phyloP scores from a whole-genome alignment of 352 stramenopile genomes.

The Phytopythium boreale region DNA sequence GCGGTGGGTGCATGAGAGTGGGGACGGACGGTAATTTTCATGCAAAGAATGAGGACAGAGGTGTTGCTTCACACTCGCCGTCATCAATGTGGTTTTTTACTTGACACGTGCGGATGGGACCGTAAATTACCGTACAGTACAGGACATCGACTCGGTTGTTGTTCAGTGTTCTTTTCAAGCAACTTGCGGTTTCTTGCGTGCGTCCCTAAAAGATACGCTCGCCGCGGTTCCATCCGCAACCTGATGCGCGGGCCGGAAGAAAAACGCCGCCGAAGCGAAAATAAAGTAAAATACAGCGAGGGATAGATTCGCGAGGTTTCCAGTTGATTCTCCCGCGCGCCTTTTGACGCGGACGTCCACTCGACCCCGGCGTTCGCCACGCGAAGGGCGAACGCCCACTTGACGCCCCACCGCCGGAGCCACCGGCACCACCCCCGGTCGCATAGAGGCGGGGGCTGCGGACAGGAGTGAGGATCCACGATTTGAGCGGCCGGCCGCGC shows the following conservation, averaged over 20 bases:
- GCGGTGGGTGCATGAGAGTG: not conserved
- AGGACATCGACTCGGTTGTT: no score
- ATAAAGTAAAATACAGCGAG: not conserved
- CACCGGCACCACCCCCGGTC: no score
- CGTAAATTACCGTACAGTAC: not conserved
- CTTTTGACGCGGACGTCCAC: no score
- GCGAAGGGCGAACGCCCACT: no score
- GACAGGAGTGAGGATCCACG: no score
- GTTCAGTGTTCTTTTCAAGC: not conserved
- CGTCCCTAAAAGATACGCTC: conserved; percentile 1
- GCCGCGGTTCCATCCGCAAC: not conserved
- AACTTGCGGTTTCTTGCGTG: conserved; percentile 4
- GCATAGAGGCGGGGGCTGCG: no score
- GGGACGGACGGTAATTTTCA: not conserved
- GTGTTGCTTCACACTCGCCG: not conserved
- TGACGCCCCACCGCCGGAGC: no score
- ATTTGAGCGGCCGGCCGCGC: no score
- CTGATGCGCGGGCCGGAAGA: not conserved
- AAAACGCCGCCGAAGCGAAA: not conserved
- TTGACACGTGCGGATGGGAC: not conserved
- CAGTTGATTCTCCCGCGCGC: no score
- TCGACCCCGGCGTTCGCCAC: no score
- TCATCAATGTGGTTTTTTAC: not conserved
- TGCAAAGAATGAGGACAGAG: not conserved
- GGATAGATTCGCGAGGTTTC: no score